phyloP scores from a whole-genome alignment of 257 asterid genomes.

The Nicotiana benthamiana region DNA sequence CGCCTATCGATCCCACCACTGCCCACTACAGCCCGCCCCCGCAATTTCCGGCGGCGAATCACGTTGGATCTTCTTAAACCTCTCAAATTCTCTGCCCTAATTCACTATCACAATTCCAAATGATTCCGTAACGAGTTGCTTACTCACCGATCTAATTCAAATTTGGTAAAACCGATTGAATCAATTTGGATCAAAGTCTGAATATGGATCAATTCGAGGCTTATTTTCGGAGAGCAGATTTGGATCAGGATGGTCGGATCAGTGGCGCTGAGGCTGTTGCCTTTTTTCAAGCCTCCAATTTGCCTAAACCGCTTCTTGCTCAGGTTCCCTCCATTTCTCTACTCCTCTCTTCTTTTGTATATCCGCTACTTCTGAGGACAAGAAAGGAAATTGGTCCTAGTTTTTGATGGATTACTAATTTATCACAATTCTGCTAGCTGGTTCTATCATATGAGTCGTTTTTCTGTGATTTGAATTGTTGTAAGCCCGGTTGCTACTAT shows the following conservation, averaged over 20 bases:
- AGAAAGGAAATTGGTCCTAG: not conserved
- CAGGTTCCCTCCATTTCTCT: conserved; percentile 42
- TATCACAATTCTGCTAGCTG: not conserved
- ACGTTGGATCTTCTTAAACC: conserved; percentile 20
- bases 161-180: conserved; percentile 7
- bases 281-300: conserved; percentile 68
- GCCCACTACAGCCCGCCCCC: not conserved
- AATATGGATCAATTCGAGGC: conserved; percentile 73
- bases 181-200: conserved; percentile 4
- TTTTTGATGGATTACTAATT: not conserved
- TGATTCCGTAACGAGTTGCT: conserved; percentile 10
- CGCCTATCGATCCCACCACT: not conserved
- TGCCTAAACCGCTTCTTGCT: conserved; percentile 82
- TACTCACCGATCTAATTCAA: conserved; percentile 11
- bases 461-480: not conserved
- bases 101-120: not conserved
- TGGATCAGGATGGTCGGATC: conserved; percentile 94
- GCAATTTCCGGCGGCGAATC: not conserved
- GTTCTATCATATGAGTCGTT: not conserved
- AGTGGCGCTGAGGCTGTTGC: conserved; percentile 83
- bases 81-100: not conserved
- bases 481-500: not conserved
- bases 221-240: conserved; percentile 76
- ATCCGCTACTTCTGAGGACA: not conserved
- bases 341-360: not conserved